phyloP scores from a whole-genome alignment of 495 filamentous ascomycete genomes.

The Hyaloscypha variabilis region DNA sequence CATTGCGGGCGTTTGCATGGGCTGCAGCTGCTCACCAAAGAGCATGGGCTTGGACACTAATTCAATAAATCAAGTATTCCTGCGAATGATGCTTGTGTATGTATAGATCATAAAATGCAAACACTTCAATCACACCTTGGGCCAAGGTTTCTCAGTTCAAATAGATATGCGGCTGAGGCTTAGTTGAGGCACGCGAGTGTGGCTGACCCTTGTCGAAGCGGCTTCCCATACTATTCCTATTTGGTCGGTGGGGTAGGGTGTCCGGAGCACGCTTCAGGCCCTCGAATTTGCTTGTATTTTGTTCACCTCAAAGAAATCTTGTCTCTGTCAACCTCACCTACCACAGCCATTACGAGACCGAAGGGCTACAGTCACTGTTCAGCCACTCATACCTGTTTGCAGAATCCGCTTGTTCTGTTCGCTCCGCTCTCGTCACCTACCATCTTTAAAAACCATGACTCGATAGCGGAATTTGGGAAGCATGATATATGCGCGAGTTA shows the following conservation, averaged over 20 bases:
- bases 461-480: slow-evolving; percentile 23
- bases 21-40: background rate
- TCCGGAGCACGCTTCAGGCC: background rate
- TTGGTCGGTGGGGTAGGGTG: background rate
- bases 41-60: background rate
- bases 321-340: background rate
- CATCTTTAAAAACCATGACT: slow-evolving; percentile 21
- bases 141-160: background rate
- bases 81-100: background rate
- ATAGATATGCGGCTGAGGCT: background rate
- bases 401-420: background rate
- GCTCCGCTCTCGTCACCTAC: slow-evolving; percentile 14
- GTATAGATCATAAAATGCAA: background rate
- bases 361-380: background rate
- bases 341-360: background rate
- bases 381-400: background rate
- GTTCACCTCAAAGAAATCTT: background rate
- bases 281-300: background rate
- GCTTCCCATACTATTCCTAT: background rate
- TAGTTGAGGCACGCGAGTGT: background rate
- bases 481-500: slow-evolving; percentile 21
- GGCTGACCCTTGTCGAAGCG: background rate
- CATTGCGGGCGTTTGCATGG: slow-evolving; percentile 26
- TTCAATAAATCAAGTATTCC: background rate
- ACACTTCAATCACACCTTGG: too few relatives aligned